Conservation (phyloP, 2,329 filamentous ascomycete genomes). For the Trichoderma afroharzianum region DNA sequence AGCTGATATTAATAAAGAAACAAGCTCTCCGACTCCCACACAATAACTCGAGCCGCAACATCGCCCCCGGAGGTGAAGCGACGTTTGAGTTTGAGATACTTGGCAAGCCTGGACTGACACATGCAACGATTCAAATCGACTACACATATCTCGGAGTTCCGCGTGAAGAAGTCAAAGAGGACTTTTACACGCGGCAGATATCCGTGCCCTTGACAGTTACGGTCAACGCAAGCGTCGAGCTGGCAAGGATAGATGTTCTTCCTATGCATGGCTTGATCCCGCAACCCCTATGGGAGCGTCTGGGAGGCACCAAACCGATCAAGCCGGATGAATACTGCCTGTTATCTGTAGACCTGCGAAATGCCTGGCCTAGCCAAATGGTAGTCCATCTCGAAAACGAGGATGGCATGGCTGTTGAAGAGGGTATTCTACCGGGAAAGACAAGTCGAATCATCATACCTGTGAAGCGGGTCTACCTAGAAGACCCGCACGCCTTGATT, state of each 20-base stretch:
- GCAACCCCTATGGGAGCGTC: constrained; percentile 52
- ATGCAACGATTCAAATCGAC: constrained; percentile 76
- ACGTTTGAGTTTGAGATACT: constrained; percentile 81
- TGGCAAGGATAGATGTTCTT: constrained; percentile 74
- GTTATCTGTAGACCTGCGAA: constrained; percentile 78
- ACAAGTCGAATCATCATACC: constrained; percentile 73
- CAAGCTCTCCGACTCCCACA: constrained; percentile 61
- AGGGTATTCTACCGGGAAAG: constrained; percentile 61
- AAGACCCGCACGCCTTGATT: constrained; percentile 73
- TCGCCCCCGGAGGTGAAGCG: constrained; percentile 62
- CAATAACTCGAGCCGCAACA: constrained; percentile 53
- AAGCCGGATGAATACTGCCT: constrained; percentile 67
- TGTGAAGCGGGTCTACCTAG: constrained; percentile 69
- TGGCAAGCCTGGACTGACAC: constrained; percentile 79
- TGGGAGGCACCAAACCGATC: constrained; percentile 32
- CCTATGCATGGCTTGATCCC: constrained; percentile 68
- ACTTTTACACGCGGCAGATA: constrained; percentile 81
- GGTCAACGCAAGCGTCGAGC: constrained; percentile 85
- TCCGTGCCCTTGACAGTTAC: constrained; percentile 79
- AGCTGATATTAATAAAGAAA: constrained; percentile 71
- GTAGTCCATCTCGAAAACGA: constrained; percentile 58
- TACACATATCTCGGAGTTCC: constrained; percentile 77
- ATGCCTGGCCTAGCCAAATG: constrained; percentile 83
- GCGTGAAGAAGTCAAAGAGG: constrained; percentile 62
- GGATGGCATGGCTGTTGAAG: constrained; percentile 47